phyloP scores from a whole-genome alignment of 768 basidiomycete genomes.

The Russula foetens region DNA sequence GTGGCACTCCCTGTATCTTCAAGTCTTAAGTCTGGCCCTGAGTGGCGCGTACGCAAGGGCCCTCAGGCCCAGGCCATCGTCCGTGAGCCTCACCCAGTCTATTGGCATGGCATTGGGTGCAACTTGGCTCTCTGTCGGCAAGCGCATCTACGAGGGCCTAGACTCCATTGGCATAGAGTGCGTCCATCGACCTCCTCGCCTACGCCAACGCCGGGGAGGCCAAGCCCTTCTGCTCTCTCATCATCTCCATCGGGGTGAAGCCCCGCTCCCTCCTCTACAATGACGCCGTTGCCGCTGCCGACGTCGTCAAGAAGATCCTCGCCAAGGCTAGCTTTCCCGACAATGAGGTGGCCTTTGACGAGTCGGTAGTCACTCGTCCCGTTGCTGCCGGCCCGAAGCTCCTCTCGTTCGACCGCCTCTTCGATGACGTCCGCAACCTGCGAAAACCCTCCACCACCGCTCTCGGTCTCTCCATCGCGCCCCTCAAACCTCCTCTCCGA shows the following conservation, averaged over 20 bases:
- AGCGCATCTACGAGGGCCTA: constrained; percentile 22
- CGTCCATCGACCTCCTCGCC: constrained; percentile 21
- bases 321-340: constrained; percentile 19
- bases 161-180: constrained; percentile 21
- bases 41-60: not conserved
- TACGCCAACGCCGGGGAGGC: constrained; percentile 22
- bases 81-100: constrained; percentile 26
- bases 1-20: constrained; percentile 2
- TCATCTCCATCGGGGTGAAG: constrained; percentile 24
- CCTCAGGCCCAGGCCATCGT: constrained; percentile 22
- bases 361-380: constrained; percentile 23
- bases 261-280: constrained; percentile 24
- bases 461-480: constrained; percentile 33
- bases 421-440: constrained; percentile 25
- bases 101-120: constrained; percentile 23
- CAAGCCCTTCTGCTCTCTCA: constrained; percentile 19
- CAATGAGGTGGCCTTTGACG: constrained; percentile 25
- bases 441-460: constrained; percentile 31
- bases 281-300: constrained; percentile 21
- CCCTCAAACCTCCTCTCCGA: constrained; percentile 30
- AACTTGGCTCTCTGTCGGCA: constrained; percentile 23
- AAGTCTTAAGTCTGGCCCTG: constrained; percentile 12
- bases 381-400: constrained; percentile 26
- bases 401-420: constrained; percentile 24
- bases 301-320: constrained; percentile 20